Evolutionary conservation across 2,329 filamentous ascomycete species (phyloP).

Genomic region (Aspergillus texensis): DNA sequence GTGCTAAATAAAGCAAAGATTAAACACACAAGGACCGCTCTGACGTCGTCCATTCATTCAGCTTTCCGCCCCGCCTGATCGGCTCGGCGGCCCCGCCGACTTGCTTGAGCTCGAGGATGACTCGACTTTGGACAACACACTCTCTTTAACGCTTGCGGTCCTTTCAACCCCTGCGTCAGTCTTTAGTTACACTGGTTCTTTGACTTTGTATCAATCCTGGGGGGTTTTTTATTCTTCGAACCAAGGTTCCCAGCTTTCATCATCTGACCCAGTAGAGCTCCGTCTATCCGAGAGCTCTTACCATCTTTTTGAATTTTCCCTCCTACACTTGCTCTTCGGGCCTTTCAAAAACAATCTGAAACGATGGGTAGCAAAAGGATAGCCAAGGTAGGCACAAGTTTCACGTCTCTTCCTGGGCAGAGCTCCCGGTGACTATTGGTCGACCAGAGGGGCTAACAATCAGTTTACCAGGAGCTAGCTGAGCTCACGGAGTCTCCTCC

Average conservation of each 20-base stretch:
- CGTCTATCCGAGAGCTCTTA: not conserved
- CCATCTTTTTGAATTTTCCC: not conserved
- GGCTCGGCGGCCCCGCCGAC: constrained; percentile 13
- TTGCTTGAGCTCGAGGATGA: not conserved
- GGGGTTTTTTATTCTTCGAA: not conserved
- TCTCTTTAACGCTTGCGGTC: not conserved
- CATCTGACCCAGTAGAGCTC: not conserved
- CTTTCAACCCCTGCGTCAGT: not conserved
- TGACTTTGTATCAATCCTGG: not conserved
- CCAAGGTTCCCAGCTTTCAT: no score
- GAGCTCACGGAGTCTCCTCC: constrained; percentile 61
- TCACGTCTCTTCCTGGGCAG: not conserved
- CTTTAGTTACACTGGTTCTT: not conserved
- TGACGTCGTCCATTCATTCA: constrained; percentile 16
- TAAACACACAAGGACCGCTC: not conserved
- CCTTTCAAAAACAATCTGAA: not conserved
- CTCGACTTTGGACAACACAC: constrained; percentile 6
- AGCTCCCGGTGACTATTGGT: not conserved
- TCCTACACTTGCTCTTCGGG: constrained; percentile 14
- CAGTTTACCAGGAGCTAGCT: constrained; percentile 56
- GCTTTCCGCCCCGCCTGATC: constrained; percentile 14
- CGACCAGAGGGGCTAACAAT: constrained; percentile 6
- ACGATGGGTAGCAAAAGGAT: constrained; percentile 50
- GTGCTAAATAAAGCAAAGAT: constrained; percentile 2
- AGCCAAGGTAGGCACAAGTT: constrained; percentile 42